phyloP scores from a whole-genome alignment of 208 protist species.

The Jaenimonas drosophilae region DNA sequence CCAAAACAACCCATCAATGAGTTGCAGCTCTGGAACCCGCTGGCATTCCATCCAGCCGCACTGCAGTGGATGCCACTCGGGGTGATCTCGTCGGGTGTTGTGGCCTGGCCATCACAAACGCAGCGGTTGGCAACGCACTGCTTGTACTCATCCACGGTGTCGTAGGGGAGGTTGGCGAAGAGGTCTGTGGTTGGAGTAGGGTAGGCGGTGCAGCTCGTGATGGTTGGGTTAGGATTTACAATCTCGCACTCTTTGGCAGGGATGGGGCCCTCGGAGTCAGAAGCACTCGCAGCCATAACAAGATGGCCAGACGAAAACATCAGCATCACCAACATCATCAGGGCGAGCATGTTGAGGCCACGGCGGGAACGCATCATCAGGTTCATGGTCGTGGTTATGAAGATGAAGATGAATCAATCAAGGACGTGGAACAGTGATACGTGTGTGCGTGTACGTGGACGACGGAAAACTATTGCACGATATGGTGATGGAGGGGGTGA shows the following conservation, averaged over 20 bases:
- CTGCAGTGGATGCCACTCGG: conserved; percentile 31
- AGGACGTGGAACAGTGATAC: too few relatives aligned
- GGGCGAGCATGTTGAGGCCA: too few relatives aligned
- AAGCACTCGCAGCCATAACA: too few relatives aligned
- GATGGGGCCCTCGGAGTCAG: too few relatives aligned
- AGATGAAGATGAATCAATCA: too few relatives aligned
- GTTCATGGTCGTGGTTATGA: too few relatives aligned
- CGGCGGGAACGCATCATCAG: too few relatives aligned
- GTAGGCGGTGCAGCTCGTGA: conserved; percentile 22
- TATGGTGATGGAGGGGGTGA: too few relatives aligned
- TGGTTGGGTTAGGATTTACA: conserved; percentile 26
- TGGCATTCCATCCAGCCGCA: conserved; percentile 20
- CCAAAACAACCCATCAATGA: conserved; percentile 30
- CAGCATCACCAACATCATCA: too few relatives aligned
- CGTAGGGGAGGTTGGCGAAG: conserved; percentile 22
- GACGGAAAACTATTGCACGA: too few relatives aligned
- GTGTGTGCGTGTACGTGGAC: too few relatives aligned
- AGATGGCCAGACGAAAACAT: too few relatives aligned
- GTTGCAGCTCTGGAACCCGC: conserved; percentile 35
- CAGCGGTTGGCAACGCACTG: conserved; percentile 39
- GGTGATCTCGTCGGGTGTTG: conserved; percentile 6
- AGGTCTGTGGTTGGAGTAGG: conserved; percentile 13
- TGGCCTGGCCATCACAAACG: conserved; percentile 16
- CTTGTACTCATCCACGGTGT: conserved; percentile 15
- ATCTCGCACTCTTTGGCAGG: conserved; percentile 15